Percentiles rank a stretch among this genome's conserved stretches.
Evolutionary conservation across 768 basidiomycete species (phyloP).

Genomic region (Coprinopsis strossmayeri): DNA sequence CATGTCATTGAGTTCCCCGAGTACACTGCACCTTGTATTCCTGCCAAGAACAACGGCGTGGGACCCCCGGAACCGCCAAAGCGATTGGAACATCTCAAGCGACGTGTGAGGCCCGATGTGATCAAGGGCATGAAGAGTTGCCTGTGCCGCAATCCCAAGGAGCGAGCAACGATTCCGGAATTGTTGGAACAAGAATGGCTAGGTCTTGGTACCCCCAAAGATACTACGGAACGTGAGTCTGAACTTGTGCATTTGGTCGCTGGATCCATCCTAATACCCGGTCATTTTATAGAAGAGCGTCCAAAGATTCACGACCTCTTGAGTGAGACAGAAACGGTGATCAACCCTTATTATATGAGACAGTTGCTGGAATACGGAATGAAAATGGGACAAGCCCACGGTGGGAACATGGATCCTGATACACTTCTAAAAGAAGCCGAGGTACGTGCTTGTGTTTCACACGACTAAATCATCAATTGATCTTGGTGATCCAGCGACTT

Average conservation of each 20-base stretch:
- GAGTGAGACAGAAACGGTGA: conserved; percentile 56
- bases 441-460: conserved; percentile 28
- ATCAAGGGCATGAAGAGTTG: conserved; percentile 81
- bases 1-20: conserved; percentile 82
- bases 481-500: conserved; percentile 39
- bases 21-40: conserved; percentile 47
- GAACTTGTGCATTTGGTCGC: no score
- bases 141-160: conserved; percentile 71
- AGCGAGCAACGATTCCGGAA: conserved; percentile 82
- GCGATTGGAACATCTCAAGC: conserved; percentile 63
- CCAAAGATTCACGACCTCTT: conserved; percentile 27
- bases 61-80: conserved; percentile 36
- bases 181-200: conserved; percentile 75
- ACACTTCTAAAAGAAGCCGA: conserved; percentile 47
- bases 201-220: conserved; percentile 28
- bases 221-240: conserved; percentile 47
- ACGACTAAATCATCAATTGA: not conserved
- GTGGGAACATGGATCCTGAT: conserved; percentile 38
- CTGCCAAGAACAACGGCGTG: conserved; percentile 25
- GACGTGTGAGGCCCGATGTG: conserved; percentile 67
- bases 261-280: no score
- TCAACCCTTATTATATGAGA: conserved; percentile 75
- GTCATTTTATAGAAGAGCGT: conserved; percentile 2
- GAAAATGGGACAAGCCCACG: conserved; percentile 34
- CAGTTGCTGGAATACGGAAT: conserved; percentile 72